Base-by-base conservation (phyloP, 148 eudicot genomes). In the Rhododendron williamsianum region DNA sequence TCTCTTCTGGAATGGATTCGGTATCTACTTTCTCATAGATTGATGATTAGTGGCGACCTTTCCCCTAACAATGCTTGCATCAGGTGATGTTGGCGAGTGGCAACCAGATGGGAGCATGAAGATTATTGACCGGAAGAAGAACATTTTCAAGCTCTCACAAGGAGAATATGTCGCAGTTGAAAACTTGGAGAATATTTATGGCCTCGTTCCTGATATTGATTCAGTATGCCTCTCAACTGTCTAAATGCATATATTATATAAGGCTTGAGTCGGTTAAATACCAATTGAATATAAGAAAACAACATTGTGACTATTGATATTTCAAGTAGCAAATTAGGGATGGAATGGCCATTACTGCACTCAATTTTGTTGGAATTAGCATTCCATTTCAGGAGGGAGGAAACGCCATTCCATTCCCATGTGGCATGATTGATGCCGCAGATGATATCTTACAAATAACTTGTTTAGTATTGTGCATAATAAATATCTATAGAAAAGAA, bases 81-180 rank as follows among this genome's bases (percentile, higher is more conserved):
- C 91, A 96, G 99, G 99, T 83, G 99, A 97, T 86, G 87, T 97
- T 94, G 99, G 99, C 71, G 99, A 96, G 90, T 97, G 98, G 99
- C 99, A 93, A 87, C 94, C 94, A 18, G 91, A 95, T 92, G 99
- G 99, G 86, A 92, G 96, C 89, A 86, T 97, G 93, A 95, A 94
- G 89, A 93, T 97, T 52, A 90, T 97, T 76, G 99, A 97, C 88
- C 95, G 98, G 52, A 97, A 94, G 90, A 97, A 97, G 93, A 97
- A 97, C 89, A 97, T 95, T 83, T 97, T 97, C 87, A 97, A 97
- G 93, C 99, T 97, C 63, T 93, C 98, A 46, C 99, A 97, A 87
- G 99, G 99, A 80, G 99, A 97, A 89, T 97, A 97, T 89, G 99
- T 97, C 83, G 99, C 99, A 23, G 99, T 97, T 46, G 98, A 97